Conservation (phyloP, 768 basidiomycete genomes). For the Termitomyces sp. region DNA sequence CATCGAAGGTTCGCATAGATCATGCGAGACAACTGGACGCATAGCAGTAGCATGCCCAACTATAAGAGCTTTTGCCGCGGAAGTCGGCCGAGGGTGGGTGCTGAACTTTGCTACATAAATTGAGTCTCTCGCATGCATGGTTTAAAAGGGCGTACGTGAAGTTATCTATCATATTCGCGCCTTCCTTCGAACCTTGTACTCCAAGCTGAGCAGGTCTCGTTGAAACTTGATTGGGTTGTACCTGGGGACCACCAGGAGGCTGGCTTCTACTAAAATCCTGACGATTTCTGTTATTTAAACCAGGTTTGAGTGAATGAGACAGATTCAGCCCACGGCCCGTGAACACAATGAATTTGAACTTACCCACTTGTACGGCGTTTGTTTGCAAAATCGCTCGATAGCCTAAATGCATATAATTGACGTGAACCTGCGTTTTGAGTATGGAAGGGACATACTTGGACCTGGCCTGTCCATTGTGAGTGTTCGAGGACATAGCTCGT, state of each 20-base stretch:
- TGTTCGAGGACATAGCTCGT: neutral
- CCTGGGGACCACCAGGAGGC: neutral
- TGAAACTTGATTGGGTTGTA: neutral
- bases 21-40: neutral
- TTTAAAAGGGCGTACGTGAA: neutral
- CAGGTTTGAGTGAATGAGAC: neutral
- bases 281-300: neutral
- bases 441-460: constrained; percentile 1
- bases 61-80: neutral
- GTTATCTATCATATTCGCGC: neutral
- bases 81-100: neutral
- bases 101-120: neutral
- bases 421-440: neutral
- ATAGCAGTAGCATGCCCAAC: neutral
- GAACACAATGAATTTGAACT: neutral
- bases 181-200: neutral
- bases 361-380: neutral
- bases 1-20: neutral
- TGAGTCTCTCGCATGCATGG: neutral
- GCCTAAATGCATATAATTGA: neutral
- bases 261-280: neutral
- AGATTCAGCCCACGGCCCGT: neutral
- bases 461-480: neutral
- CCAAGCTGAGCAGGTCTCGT: neutral
- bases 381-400: neutral